Percentiles rank a stretch among this genome's conserved stretches.
Conservation (phyloP, 2,329 filamentous ascomycete genomes). For the Nigrospora oryzae region DNA sequence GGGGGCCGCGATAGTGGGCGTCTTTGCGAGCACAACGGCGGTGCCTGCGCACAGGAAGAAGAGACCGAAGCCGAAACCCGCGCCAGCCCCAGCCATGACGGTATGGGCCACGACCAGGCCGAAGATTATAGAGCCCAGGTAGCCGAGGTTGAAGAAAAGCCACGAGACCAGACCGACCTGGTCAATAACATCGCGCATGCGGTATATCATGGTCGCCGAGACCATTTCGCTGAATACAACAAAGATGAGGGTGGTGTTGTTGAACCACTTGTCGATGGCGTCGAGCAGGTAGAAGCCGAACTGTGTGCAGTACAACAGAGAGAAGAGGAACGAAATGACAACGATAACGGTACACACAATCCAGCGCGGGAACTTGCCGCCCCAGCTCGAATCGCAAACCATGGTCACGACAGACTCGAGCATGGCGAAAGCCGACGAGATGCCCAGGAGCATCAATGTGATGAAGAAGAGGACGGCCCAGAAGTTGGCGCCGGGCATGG, state of each 20-base stretch:
- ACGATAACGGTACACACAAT: conserved; percentile 40
- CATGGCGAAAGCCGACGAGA: conserved; percentile 51
- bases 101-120: conserved; percentile 42
- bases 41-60: conserved; percentile 32
- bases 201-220: conserved; percentile 42
- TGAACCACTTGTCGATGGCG: conserved; percentile 47
- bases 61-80: conserved; percentile 41
- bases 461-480: conserved; percentile 52
- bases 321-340: conserved; percentile 42
- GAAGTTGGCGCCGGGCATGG: conserved; percentile 48
- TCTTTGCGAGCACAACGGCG: conserved; percentile 30
- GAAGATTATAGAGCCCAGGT: conserved; percentile 42
- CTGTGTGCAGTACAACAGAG: conserved; percentile 47
- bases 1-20: conserved; percentile 29
- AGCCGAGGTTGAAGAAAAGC: conserved; percentile 38
- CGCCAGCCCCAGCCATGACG: conserved; percentile 31
- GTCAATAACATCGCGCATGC: conserved; percentile 36
- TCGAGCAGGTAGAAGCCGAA: conserved; percentile 48
- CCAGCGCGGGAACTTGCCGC: conserved; percentile 34
- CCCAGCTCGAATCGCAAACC: conserved; percentile 35
- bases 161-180: conserved; percentile 35
- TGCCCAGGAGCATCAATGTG: conserved; percentile 48
- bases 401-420: conserved; percentile 47
- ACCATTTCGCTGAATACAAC: conserved; percentile 44
- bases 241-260: conserved; percentile 44